Evolutionary conservation across 352 stramenopile genomes (phyloP).

Genomic region (Pythium grandisporangium): DNA sequence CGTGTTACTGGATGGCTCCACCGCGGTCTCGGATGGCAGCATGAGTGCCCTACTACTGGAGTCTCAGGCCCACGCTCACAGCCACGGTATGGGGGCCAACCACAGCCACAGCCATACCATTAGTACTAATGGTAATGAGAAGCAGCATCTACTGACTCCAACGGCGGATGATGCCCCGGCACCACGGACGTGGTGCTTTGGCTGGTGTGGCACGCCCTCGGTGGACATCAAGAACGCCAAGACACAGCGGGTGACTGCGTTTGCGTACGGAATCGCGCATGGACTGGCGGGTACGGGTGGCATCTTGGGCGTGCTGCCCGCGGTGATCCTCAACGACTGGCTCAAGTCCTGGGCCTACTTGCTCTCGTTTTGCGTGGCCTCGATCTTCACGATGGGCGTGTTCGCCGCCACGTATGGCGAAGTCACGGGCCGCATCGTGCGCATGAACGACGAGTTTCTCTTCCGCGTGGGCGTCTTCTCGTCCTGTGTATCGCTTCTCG

Average conservation of each 20-base stretch:
- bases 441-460: slow-evolving; percentile 22
- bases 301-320: slow-evolving; percentile 68
- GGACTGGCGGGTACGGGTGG: slow-evolving; percentile 49
- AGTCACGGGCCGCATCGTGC: slow-evolving; percentile 28
- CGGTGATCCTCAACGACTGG: slow-evolving; percentile 62
- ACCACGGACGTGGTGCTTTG: slow-evolving; percentile 16
- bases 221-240: slow-evolving; percentile 17
- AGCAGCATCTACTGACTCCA: background rate
- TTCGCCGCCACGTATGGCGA: slow-evolving; percentile 77
- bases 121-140: slow-evolving; percentile 6
- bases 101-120: too few species aligned
- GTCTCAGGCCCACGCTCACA: background rate
- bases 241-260: slow-evolving; percentile 40
- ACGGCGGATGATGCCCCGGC: slow-evolving; percentile 3
- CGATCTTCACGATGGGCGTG: slow-evolving; percentile 79
- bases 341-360: slow-evolving; percentile 64
- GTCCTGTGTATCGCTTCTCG: slow-evolving; percentile 35
- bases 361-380: slow-evolving; percentile 70
- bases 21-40: background rate
- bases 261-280: slow-evolving; percentile 69
- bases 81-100: background rate
- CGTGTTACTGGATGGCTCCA: background rate
- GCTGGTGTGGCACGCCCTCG: slow-evolving; percentile 6
- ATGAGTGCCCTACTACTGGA: background rate
- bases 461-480: slow-evolving; percentile 52